A percentile compares a stretch with the other conserved stretches of the same genome.
These are phyloP conservation scores for Solanum appendiculatum DNA, from an alignment of 257 asterid genomes.

Conservation along the genomic window DNA sequence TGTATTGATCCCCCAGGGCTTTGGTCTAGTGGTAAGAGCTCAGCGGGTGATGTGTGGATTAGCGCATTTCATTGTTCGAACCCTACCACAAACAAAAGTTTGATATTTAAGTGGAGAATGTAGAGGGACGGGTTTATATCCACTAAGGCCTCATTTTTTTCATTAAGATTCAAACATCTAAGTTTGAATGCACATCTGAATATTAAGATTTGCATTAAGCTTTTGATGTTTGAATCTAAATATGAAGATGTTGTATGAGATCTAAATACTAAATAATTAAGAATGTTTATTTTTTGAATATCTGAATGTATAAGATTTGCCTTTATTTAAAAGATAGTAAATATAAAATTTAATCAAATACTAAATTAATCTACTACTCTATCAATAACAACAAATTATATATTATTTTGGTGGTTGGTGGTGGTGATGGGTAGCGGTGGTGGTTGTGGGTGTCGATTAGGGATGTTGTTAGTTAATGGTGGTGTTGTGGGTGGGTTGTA, in stretches of 20 bases:
- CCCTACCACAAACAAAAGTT: background rate
- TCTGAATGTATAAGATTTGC: background rate
- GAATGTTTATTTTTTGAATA: background rate
- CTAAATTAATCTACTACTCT: background rate
- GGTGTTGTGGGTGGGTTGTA: background rate
- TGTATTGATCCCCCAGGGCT: background rate
- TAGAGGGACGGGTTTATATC: background rate
- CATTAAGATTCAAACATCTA: background rate
- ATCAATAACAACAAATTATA: background rate
- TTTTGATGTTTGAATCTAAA: background rate
- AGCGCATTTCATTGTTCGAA: background rate
- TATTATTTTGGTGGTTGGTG: background rate
- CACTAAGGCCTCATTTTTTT: background rate
- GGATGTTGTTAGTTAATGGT: background rate
- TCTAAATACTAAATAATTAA: background rate
- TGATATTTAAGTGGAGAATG: background rate
- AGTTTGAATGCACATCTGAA: background rate
- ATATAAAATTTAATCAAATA: background rate
- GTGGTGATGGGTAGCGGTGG: background rate
- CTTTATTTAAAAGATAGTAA: background rate
- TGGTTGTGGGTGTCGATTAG: background rate
- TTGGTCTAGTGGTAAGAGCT: background rate
- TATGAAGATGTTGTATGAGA: background rate
- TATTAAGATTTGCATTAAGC: background rate
- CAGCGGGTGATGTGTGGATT: background rate